phyloP scores from a whole-genome alignment of 768 basidiomycete species.

The Boletus tomentosulus region DNA sequence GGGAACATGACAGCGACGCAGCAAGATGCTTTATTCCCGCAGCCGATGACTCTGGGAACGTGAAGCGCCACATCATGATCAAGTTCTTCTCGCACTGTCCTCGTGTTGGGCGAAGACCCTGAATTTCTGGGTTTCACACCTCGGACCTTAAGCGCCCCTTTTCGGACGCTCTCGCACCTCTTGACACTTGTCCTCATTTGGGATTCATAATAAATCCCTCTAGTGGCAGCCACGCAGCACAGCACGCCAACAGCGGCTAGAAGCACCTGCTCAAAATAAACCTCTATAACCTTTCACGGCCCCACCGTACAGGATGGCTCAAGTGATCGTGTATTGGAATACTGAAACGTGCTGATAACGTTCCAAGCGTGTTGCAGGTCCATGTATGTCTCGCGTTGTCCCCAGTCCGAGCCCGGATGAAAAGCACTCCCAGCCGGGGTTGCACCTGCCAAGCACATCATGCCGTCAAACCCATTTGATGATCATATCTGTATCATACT shows the following conservation, averaged over 20 bases:
- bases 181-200: not conserved
- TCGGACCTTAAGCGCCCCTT: slow-evolving; percentile 35
- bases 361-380: not conserved
- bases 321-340: not conserved
- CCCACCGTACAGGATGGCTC: slow-evolving; percentile 19
- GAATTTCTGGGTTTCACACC: slow-evolving; percentile 13
- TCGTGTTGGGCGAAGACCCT: slow-evolving; percentile 19
- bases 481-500: not conserved
- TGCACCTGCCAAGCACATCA: slow-evolving; percentile 1
- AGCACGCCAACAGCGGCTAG: slow-evolving; percentile 18
- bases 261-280: slow-evolving; percentile 8
- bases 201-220: not conserved
- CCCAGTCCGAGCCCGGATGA: not conserved
- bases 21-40: not conserved
- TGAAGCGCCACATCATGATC: not conserved
- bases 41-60: not conserved
- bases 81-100: slow-evolving; percentile 5
- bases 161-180: slow-evolving; percentile 7
- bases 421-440: not conserved
- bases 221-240: slow-evolving; percentile 4
- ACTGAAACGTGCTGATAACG: not conserved
- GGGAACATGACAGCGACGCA: not conserved
- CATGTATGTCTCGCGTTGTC: not conserved
- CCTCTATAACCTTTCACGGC: slow-evolving; percentile 11
- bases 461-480: slow-evolving; percentile 3